These are phyloP conservation scores for Salix caprea DNA, from an alignment of 345 rosid species.

Conservation along the genomic window DNA sequence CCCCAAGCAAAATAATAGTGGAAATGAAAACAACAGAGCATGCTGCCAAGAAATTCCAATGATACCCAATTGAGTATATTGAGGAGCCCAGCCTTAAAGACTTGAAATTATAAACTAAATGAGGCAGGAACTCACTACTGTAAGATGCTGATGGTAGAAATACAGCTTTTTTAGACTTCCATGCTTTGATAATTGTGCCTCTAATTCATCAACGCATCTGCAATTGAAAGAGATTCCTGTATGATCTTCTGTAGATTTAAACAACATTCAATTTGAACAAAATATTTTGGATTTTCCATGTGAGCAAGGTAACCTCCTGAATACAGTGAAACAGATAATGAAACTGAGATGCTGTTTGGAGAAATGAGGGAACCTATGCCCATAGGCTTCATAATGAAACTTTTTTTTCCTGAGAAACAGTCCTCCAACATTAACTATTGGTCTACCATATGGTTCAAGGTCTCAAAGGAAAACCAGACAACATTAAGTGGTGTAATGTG, in stretches of 20 bases:
- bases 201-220: slow-evolving; percentile 96
- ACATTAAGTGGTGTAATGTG: background rate
- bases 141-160: slow-evolving; percentile 92
- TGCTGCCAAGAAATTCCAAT: background rate
- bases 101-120: background rate
- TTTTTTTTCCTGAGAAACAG: background rate
- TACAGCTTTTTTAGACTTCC: slow-evolving; percentile 90
- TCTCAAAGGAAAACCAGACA: background rate
- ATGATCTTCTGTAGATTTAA: background rate
- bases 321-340: background rate
- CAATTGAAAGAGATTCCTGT: slow-evolving; percentile 21
- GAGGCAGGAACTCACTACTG: slow-evolving; percentile 53
- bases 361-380: background rate
- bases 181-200: slow-evolving; percentile 86
- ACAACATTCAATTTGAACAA: background rate
- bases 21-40: background rate
- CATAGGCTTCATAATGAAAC: background rate
- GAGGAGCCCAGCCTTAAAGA: background rate
- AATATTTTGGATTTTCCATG: background rate
- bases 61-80: background rate
- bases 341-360: background rate
- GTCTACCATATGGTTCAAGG: background rate
- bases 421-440: background rate
- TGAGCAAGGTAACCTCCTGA: background rate
- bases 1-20: background rate